phyloP scores from a whole-genome alignment of 2,329 filamentous ascomycete species.

The Alternaria ventricosa region DNA sequence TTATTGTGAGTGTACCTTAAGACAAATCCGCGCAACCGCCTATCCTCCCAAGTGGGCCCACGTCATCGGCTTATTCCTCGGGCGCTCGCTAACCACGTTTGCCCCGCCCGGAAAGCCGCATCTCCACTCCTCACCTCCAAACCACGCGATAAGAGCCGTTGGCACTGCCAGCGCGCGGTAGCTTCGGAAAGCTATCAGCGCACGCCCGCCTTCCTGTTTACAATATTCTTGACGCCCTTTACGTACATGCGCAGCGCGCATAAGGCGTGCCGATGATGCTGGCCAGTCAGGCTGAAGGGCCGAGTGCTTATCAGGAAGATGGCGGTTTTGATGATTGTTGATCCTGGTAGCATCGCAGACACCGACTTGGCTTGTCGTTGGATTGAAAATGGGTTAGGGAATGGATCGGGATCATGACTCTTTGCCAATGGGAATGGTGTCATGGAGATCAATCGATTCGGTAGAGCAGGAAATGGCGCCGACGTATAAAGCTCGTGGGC shows the following conservation, averaged over 20 bases:
- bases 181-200: background rate
- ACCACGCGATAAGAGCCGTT: conserved; percentile 7
- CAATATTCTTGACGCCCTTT: background rate
- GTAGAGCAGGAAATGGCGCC: background rate
- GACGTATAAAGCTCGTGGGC: background rate
- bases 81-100: background rate
- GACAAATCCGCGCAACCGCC: background rate
- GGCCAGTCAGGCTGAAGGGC: background rate
- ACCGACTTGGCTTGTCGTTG: background rate
- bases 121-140: conserved; percentile 4
- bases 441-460: background rate
- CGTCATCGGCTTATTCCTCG: background rate
- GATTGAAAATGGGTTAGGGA: background rate
- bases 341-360: background rate
- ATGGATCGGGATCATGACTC: conserved; percentile 1
- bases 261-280: background rate
- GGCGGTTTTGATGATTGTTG: background rate
- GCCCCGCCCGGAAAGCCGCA: background rate
- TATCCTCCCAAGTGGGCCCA: background rate
- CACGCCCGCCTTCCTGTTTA: background rate
- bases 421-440: background rate
- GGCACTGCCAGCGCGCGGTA: background rate
- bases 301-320: conserved; percentile 4
- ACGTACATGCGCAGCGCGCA: background rate
- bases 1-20: background rate